Base-by-base conservation (phyloP, 768 basidiomycete genomes). In the Antrodiella citrinella region DNA sequence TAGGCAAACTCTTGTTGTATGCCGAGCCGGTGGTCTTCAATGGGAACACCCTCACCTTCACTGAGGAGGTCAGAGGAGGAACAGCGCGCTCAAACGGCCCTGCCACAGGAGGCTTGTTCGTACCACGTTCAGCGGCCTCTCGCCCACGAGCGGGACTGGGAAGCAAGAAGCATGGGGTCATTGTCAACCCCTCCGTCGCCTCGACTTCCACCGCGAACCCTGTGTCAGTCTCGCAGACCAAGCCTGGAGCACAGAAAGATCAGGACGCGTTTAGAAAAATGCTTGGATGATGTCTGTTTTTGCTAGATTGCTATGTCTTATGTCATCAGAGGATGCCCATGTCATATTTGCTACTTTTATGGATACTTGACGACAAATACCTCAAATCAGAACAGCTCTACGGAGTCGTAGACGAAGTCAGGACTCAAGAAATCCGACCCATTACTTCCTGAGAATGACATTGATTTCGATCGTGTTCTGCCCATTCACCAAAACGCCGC, bases 251-350 rank as follows among this genome's bases (percentile, higher is more conserved):
- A 48, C 72, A 69, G 23, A 83, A 77, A 62, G 78, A 80, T 1
- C 91, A 93, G 62, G 84, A 91, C 57, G 89, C 89, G 58, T 95
- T 95, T 65, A 72, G 92, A 51, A 89, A 83, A 60, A 84, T 94
- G 84, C 64, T 94, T 25, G 48, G 59, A 35, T 35, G 30, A 35
- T 15, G 30, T 15, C n/a, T n/a, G n/a, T n/a, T n/a, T n/a, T n/a
- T n/a, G n/a, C n/a, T n/a, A n/a, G n/a, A n/a, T n/a, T n/a, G n/a
- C n/a, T n/a, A n/a, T n/a, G n/a, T n/a, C n/a, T n/a, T n/a, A n/a
- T n/a, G n/a, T n/a, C n/a, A n/a, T n/a, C n/a, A n/a, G n/a, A n/a
- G n/a, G n/a, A n/a, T n/a, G n/a, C n/a, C n/a, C n/a, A n/a, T n/a
- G n/a, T n/a, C n/a, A n/a, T n/a, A n/a, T n/a, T n/a, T n/a, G n/a